Evolutionary conservation across 1,284 basidiomycete genomes (phyloP).

Genomic region (Trichosporon ovoides): DNA sequence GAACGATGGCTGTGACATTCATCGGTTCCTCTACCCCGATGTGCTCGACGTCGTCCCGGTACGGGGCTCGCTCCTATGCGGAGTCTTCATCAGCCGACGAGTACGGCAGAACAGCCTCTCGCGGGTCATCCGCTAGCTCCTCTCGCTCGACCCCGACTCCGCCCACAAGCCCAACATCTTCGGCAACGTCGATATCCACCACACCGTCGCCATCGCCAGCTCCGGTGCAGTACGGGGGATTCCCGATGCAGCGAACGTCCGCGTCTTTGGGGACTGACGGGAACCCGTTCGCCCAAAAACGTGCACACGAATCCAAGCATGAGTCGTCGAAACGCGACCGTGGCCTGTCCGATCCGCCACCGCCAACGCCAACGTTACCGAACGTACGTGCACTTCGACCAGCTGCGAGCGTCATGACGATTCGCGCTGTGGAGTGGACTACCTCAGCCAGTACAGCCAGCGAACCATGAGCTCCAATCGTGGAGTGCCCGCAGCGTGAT

Average conservation of each 20-base stretch:
- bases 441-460: not conserved
- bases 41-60: not conserved
- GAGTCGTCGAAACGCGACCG: not conserved
- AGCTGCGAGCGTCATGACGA: not conserved
- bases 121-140: not conserved
- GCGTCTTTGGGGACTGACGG: constrained; percentile 17
- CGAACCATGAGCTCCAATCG: no score
- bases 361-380: not conserved
- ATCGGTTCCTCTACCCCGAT: not conserved
- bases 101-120: no score
- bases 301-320: not conserved
- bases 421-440: not conserved
- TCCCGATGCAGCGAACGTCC: constrained; percentile 12
- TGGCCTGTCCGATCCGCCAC: not conserved
- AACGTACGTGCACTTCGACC: not conserved
- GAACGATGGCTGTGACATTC: no score
- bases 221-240: not conserved
- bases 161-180: not conserved
- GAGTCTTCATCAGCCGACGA: no score
- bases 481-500: no score
- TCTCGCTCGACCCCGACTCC: not conserved
- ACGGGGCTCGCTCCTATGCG: no score
- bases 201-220: not conserved
- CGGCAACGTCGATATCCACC: not conserved
- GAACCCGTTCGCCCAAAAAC: constrained; percentile 12